Conservation (phyloP, 352 stramenopile species). For the Phytophthora pini region DNA sequence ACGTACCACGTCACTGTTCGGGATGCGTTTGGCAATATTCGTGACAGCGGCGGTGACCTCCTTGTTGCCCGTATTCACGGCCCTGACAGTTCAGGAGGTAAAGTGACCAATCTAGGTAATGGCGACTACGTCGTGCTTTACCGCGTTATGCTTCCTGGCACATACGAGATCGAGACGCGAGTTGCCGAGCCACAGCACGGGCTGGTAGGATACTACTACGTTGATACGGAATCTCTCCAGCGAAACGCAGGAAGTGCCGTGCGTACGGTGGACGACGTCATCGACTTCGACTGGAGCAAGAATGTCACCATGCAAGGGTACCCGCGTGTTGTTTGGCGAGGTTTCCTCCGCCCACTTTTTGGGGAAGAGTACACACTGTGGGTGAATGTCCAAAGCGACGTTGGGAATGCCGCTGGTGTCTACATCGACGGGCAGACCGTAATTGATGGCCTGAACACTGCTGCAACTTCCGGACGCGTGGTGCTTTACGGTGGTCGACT, state of each 20-base stretch:
- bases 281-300: slow-evolving; percentile 52
- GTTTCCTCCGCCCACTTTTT: slow-evolving; percentile 50
- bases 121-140: slow-evolving; percentile 57
- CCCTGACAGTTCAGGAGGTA: slow-evolving; percentile 33
- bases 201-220: slow-evolving; percentile 50
- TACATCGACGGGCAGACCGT: slow-evolving; percentile 45
- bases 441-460: slow-evolving; percentile 48
- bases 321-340: slow-evolving; percentile 51
- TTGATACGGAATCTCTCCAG: slow-evolving; percentile 25
- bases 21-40: slow-evolving; percentile 53
- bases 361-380: slow-evolving; percentile 50
- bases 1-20: slow-evolving; percentile 46
- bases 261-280: slow-evolving; percentile 38
- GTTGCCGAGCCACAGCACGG: slow-evolving; percentile 38
- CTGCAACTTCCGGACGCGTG: slow-evolving; percentile 18
- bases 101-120: slow-evolving; percentile 43
- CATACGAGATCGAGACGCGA: slow-evolving; percentile 58
- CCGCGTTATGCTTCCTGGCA: slow-evolving; percentile 28
- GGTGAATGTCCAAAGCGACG: slow-evolving; percentile 31
- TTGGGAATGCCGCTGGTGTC: slow-evolving; percentile 26
- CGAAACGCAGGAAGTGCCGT: slow-evolving; percentile 24
- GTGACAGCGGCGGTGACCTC: slow-evolving; percentile 44
- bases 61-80: slow-evolving; percentile 45
- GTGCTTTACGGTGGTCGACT: slow-evolving; percentile 37
- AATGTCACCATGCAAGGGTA: slow-evolving; percentile 49